phyloP scores from a whole-genome alignment of 2,329 filamentous ascomycete species.

The Cercospora berteroae region DNA sequence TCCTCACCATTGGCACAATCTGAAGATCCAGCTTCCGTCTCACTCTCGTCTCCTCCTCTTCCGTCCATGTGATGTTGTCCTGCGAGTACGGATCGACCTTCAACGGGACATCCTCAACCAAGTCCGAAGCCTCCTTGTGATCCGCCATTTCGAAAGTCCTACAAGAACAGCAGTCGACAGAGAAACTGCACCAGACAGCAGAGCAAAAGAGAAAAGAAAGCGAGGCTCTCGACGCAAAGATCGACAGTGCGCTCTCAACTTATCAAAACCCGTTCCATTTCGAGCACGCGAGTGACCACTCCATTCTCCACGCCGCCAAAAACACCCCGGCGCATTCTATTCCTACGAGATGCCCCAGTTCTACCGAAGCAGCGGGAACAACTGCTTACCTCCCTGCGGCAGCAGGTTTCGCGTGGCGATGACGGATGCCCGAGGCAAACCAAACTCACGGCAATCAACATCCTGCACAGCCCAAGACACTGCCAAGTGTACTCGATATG shows the following conservation, averaged over 20 bases:
- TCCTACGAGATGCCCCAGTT: neutral
- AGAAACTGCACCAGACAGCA: neutral
- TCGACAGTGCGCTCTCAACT: neutral
- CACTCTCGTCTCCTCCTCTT: slow-evolving; percentile 44
- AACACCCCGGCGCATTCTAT: neutral
- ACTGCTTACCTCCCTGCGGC: neutral
- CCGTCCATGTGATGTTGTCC: slow-evolving; percentile 20
- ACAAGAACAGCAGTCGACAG: neutral
- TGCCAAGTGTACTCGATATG: neutral
- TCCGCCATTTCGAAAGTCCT: slow-evolving; percentile 13
- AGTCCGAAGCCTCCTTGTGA: slow-evolving; percentile 8
- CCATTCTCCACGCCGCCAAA: neutral
- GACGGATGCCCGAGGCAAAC: slow-evolving; percentile 1
- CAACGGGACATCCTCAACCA: slow-evolving; percentile 1
- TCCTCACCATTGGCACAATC: slow-evolving; percentile 55
- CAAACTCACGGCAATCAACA: neutral
- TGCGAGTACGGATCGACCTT: slow-evolving; percentile 11
- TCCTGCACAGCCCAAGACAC: neutral
- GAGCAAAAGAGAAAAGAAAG: neutral
- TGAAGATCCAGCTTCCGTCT: slow-evolving; percentile 55
- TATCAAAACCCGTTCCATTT: neutral
- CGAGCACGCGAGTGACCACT: neutral
- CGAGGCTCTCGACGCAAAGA: neutral
- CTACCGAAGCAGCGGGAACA: neutral
- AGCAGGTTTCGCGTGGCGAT: neutral